Percentiles rank a stretch among this genome's conserved stretches.
Evolutionary conservation across 2,329 filamentous ascomycete genomes (phyloP).

Genomic region (Trichoderma semiorbis): DNA sequence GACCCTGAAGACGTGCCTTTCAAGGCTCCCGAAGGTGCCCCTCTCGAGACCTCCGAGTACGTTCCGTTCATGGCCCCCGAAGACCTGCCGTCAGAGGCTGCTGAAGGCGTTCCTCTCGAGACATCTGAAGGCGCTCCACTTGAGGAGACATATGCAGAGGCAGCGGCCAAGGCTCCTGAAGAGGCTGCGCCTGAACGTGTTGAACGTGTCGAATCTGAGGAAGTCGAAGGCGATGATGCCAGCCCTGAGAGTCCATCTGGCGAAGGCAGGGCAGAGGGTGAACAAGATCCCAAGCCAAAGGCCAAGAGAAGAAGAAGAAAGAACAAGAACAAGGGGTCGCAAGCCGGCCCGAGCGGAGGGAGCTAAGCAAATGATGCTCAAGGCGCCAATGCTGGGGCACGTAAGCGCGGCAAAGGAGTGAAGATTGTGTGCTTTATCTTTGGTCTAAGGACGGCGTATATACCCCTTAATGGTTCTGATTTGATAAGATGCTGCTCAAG

Average conservation of each 20-base stretch:
- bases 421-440: constrained; percentile 8
- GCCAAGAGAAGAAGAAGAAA: constrained; percentile 19
- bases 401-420: constrained; percentile 2
- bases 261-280: constrained; percentile 3
- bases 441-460: constrained; percentile 2
- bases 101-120: background rate
- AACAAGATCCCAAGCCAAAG: constrained; percentile 12
- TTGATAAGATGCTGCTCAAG: constrained; percentile 6
- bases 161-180: background rate
- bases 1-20: background rate
- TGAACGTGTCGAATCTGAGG: background rate
- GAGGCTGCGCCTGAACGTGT: background rate
- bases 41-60: background rate
- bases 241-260: background rate
- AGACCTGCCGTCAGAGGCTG: background rate
- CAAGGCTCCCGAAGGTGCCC: background rate
- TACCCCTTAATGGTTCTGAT: constrained; percentile 4
- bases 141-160: background rate
- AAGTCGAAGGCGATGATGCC: constrained; percentile 2
- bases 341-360: constrained; percentile 17
- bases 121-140: background rate
- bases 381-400: background rate
- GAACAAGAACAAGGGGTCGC: constrained; percentile 20
- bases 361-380: background rate
- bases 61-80: background rate